A percentile compares a stretch with the other conserved stretches of the same genome.
phyloP scores from a whole-genome alignment of 2,329 filamentous ascomycete genomes.

The Seiridium cupressi region DNA sequence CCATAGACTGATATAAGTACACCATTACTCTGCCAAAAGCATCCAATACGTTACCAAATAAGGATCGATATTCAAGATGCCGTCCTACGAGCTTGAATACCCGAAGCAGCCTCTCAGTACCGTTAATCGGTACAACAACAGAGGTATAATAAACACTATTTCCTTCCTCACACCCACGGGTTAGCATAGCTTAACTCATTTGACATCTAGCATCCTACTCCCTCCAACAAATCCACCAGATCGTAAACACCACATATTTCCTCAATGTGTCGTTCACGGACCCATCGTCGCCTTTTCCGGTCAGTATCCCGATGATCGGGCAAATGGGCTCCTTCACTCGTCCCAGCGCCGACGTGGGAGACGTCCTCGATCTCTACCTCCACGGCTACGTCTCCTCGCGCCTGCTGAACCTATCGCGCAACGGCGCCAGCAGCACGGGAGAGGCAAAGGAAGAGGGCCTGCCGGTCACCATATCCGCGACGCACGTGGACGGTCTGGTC shows the following conservation, averaged over 20 bases:
- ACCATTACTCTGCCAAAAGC: too few species aligned
- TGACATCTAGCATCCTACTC: slow-evolving; percentile 63
- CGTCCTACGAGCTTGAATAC: slow-evolving; percentile 50
- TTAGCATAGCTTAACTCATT: slow-evolving; percentile 6
- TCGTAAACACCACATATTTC: slow-evolving; percentile 72
- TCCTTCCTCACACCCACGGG: not conserved
- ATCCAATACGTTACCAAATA: too few species aligned
- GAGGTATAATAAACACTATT: slow-evolving; percentile 45
- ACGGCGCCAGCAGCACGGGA: slow-evolving; percentile 9
- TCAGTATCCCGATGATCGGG: slow-evolving; percentile 81
- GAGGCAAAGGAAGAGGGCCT: slow-evolving; percentile 39
- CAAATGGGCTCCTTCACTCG: slow-evolving; percentile 71
- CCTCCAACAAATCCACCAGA: slow-evolving; percentile 67
- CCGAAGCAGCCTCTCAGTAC: slow-evolving; percentile 63
- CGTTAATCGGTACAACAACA: slow-evolving; percentile 64
- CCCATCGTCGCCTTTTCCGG: slow-evolving; percentile 66
- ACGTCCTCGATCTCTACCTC: slow-evolving; percentile 74
- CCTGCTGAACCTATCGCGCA: slow-evolving; percentile 65
- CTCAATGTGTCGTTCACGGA: slow-evolving; percentile 77
- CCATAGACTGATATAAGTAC: too few species aligned
- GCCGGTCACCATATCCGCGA: slow-evolving; percentile 70
- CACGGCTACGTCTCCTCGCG: slow-evolving; percentile 83
- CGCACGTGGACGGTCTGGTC: slow-evolving; percentile 76
- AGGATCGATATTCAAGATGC: slow-evolving; percentile 31
- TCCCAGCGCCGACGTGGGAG: slow-evolving; percentile 57